A percentile compares a stretch with the other conserved stretches of the same genome.
phyloP scores from a whole-genome alignment of 352 stramenopile species.

The Phytophthora colocasiae region DNA sequence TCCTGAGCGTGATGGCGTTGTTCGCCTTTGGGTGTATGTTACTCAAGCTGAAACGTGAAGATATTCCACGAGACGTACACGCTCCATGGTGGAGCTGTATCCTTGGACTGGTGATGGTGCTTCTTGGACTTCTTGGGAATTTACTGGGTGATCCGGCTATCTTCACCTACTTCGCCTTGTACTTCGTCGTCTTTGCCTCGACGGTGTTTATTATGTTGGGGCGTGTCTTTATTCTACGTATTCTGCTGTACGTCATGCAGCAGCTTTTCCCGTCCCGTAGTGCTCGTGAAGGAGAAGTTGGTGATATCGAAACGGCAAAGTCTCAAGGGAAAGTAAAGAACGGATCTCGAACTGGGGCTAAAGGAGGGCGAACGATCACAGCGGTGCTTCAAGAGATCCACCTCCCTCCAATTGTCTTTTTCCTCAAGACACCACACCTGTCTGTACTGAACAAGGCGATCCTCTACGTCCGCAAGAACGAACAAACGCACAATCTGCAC shows the following conservation, averaged over 20 bases:
- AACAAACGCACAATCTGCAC: conserved; percentile 92
- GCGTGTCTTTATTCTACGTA: conserved; percentile 76
- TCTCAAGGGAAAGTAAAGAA: conserved; percentile 32
- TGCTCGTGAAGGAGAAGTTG: conserved; percentile 22
- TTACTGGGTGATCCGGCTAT: conserved; percentile 75
- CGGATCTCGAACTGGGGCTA: conserved; percentile 55
- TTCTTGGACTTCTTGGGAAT: conserved; percentile 70
- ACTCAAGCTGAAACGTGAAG: conserved; percentile 93
- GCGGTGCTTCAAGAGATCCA: conserved; percentile 71
- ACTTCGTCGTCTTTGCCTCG: conserved; percentile 72
- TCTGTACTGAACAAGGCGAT: conserved; percentile 95
- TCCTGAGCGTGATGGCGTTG: conserved; percentile 92
- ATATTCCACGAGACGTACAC: conserved; percentile 88
- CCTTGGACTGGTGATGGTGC: conserved; percentile 76
- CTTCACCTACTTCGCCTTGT: conserved; percentile 86
- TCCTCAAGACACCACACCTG: conserved; percentile 89
- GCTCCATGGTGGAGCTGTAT: conserved; percentile 87
- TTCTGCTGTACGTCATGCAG: conserved; percentile 74
- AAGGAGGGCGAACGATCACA: conserved; percentile 73
- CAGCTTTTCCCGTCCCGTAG: conserved; percentile 61
- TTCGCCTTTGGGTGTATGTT: conserved; percentile 93
- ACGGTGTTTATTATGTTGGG: conserved; percentile 88
- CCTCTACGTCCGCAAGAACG: conserved; percentile 93
- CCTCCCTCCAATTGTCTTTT: conserved; percentile 91
- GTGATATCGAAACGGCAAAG: conserved; percentile 35